Base-by-base conservation (phyloP, 768 basidiomycete genomes). In the Cantharellus cinnabarinus region DNA sequence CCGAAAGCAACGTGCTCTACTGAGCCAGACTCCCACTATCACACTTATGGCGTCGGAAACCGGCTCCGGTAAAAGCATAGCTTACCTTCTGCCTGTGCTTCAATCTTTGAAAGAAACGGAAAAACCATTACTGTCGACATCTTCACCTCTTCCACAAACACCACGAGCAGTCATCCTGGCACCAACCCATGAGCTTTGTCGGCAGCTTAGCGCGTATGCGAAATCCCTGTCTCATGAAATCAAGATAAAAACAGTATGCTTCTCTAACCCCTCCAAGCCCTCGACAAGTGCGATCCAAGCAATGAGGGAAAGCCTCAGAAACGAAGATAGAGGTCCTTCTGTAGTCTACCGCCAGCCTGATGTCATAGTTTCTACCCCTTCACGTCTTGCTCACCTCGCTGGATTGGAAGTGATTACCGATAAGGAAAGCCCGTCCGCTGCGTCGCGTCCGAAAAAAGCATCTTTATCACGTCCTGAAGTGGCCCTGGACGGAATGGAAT, bases 11-110 rank as follows among this genome's bases (percentile, higher is more conserved):
- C 44, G 10, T 29, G 10, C 44, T 48, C 44, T 48, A 10, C 10
- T 10, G 7, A 55, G 37, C 35, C 3, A 54, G 40, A 50, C 69
- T 71, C 3, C 59, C 44, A 48, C 10, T 29, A 29, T 48, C 44
- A 82, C 76, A 63, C 76, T 94, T 3, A 75, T 94, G 1, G 90
- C 88, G 0, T 82, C 85, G 0, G 89, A 93, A 69, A 94, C 89
- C 0, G 90, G 91, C 14, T 89, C 88, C 0, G 90, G 89, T 0
- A 94, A 94, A 71, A 89, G 85, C 2, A 77, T 93, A 38, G 90
- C 91, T 1, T 94, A 91, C 68, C 77, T 93, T 50, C 75, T 93
- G 3, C 90, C 90, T 0, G 69, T 93, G 58, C 74, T 94, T 2
- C 85, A 93, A 63, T 71, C 76, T 62, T 72, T 93, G 67, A 94